phyloP scores from a whole-genome alignment of 1,284 basidiomycete species.

The Cystodermella granulosa region DNA sequence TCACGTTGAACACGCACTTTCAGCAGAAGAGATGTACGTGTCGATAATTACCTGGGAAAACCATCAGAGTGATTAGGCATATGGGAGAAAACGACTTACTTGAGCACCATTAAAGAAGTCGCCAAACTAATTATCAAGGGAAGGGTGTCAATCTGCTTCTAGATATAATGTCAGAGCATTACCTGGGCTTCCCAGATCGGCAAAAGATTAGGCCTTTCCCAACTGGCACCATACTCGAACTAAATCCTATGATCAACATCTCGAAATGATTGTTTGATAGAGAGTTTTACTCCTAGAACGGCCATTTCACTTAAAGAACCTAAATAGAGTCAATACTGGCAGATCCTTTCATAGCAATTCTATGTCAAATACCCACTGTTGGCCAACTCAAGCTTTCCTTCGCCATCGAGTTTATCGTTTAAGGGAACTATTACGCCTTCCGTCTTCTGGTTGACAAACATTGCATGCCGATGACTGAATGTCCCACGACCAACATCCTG shows the following conservation, averaged over 20 bases:
- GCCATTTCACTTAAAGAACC: slow-evolving; percentile 83
- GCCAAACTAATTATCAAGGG: slow-evolving; percentile 46
- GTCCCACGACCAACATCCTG: slow-evolving; percentile 88
- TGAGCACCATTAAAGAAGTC: slow-evolving; percentile 90
- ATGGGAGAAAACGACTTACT: slow-evolving; percentile 25
- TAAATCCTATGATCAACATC: slow-evolving; percentile 24
- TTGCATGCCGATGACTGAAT: slow-evolving; percentile 87
- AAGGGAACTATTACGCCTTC: slow-evolving; percentile 75
- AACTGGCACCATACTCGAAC: slow-evolving; percentile 86
- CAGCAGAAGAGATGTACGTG: slow-evolving; percentile 76
- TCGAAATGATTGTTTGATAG: neutral
- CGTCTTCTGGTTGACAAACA: slow-evolving; percentile 81
- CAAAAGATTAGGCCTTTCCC: slow-evolving; percentile 74
- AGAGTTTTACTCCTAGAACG: slow-evolving; percentile 58
- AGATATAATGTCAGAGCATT: slow-evolving; percentile 8
- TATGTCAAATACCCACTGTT: slow-evolving; percentile 57
- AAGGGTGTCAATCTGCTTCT: neutral
- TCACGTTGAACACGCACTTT: too few species aligned
- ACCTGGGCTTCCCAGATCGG: slow-evolving; percentile 90
- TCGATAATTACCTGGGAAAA: slow-evolving; percentile 68
- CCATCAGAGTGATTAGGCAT: neutral
- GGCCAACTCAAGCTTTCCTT: slow-evolving; percentile 75
- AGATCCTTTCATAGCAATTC: neutral
- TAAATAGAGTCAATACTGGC: slow-evolving; percentile 25
- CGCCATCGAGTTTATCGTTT: slow-evolving; percentile 59